A percentile compares a stretch with the other conserved stretches of the same genome.
These are phyloP conservation scores for Gonapodya prolifera DNA, from an alignment of 192 early-diverging fungal species.

Conservation along the genomic window DNA sequence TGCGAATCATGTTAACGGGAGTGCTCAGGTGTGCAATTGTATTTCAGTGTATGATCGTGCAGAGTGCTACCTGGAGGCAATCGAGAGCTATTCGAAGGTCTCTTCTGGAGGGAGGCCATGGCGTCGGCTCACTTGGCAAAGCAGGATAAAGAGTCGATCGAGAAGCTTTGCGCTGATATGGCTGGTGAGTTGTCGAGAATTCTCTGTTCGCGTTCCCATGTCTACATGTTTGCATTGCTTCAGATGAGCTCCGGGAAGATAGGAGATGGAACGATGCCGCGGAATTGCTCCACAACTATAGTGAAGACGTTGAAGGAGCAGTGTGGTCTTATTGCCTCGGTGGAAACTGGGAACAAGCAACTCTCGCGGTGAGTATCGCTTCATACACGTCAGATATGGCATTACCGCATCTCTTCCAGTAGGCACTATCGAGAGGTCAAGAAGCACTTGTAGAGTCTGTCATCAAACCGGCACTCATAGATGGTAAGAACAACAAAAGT, in stretches of 20 bases:
- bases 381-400: too few species aligned
- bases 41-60: slow-evolving; percentile 34
- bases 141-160: slow-evolving; percentile 27
- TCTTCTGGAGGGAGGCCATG: slow-evolving; percentile 55
- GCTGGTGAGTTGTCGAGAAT: slow-evolving; percentile 20
- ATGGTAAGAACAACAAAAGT: slow-evolving; percentile 35
- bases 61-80: slow-evolving; percentile 37
- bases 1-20: neutral
- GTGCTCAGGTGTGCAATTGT: slow-evolving; percentile 9
- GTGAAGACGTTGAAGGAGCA: slow-evolving; percentile 12
- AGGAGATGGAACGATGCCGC: neutral
- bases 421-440: slow-evolving; percentile 22
- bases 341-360: slow-evolving; percentile 6
- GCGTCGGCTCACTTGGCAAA: slow-evolving; percentile 43
- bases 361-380: too few species aligned
- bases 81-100: slow-evolving; percentile 41
- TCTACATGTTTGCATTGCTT: too few species aligned
- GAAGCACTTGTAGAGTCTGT: slow-evolving; percentile 19
- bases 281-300: neutral
- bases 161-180: slow-evolving; percentile 37
- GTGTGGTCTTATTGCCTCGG: slow-evolving; percentile 22
- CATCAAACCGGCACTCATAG: slow-evolving; percentile 7
- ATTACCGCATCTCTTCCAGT: too few species aligned
- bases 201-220: neutral
- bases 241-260: slow-evolving; percentile 7